phyloP scores from a whole-genome alignment of 805 yeast species.

The Yarrowia porcina region DNA sequence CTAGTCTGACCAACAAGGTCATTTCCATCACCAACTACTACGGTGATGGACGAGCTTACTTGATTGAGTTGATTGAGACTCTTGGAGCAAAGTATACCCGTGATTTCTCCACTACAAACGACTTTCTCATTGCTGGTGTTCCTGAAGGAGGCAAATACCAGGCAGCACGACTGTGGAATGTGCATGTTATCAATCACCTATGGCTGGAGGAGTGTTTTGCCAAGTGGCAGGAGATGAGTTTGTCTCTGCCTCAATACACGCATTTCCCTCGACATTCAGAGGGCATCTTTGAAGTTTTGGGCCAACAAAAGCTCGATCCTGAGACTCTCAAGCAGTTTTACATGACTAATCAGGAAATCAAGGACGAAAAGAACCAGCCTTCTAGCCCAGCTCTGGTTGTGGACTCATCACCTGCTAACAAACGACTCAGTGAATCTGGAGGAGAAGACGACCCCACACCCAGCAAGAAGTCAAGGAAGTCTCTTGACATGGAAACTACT shows the following conservation, averaged over 20 bases:
- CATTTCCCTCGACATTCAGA: constrained; percentile 45
- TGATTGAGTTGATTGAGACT: constrained; percentile 58
- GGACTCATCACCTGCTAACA: constrained; percentile 20
- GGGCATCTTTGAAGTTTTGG: constrained; percentile 48
- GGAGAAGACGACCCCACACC: constrained; percentile 9
- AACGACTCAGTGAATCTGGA: constrained; percentile 4
- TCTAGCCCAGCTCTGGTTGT: background rate
- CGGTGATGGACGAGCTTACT: constrained; percentile 77
- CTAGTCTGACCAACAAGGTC: constrained; percentile 51
- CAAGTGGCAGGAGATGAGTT: constrained; percentile 55
- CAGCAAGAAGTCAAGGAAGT: background rate
- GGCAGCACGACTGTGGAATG: constrained; percentile 68
- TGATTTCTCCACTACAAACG: constrained; percentile 57
- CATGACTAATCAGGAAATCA: constrained; percentile 30
- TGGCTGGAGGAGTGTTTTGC: constrained; percentile 86
- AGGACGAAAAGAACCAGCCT: constrained; percentile 17
- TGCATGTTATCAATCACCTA: constrained; percentile 67
- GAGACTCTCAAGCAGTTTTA: constrained; percentile 45
- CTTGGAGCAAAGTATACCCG: constrained; percentile 77
- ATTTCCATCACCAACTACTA: constrained; percentile 76
- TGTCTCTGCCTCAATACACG: constrained; percentile 46
- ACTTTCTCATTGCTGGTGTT: constrained; percentile 67
- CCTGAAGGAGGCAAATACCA: constrained; percentile 70
- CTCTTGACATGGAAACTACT: background rate
- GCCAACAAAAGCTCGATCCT: constrained; percentile 48